Evolutionary conservation across 768 basidiomycete species (phyloP).

Genomic region (Cystofilobasidium bisporidii): DNA sequence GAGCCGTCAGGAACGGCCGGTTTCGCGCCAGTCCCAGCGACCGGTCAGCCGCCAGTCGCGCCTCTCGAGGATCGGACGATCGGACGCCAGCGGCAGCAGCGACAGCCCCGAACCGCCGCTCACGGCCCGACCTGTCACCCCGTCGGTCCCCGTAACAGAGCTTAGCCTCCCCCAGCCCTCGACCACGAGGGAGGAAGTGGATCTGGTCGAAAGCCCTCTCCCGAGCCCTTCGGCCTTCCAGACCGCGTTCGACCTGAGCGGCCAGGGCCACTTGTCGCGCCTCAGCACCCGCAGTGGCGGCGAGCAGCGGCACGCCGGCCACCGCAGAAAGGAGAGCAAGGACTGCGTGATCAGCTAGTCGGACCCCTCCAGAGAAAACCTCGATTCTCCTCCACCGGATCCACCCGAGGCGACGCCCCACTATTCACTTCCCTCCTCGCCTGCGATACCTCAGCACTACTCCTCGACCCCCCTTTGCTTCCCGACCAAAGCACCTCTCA

Average conservation of each 20-base stretch:
- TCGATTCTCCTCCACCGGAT: too few relatives aligned
- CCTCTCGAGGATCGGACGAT: background rate
- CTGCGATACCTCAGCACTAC: too few relatives aligned
- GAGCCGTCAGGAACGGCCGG: constrained; percentile 9
- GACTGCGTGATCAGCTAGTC: constrained; percentile 14
- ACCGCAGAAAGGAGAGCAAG: constrained; percentile 10
- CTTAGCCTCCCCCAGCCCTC: background rate
- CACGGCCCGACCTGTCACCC: background rate
- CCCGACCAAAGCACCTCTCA: too few relatives aligned
- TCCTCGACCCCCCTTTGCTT: too few relatives aligned
- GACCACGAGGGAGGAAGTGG: background rate
- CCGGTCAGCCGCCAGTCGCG: background rate
- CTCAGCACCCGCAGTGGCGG: background rate
- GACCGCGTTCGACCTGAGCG: background rate
- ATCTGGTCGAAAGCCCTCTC: background rate
- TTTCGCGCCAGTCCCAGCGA: constrained; percentile 2
- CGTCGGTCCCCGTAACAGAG: background rate
- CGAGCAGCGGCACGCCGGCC: background rate
- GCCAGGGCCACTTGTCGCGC: background rate
- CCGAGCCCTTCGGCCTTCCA: background rate
- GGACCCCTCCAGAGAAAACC: too few relatives aligned
- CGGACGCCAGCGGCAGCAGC: background rate
- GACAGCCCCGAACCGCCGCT: background rate
- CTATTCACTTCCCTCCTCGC: too few relatives aligned
- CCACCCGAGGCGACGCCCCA: too few relatives aligned